Base-by-base conservation (phyloP, 1,139 yeast species). In the Lodderomyces parapsilosis region DNA sequence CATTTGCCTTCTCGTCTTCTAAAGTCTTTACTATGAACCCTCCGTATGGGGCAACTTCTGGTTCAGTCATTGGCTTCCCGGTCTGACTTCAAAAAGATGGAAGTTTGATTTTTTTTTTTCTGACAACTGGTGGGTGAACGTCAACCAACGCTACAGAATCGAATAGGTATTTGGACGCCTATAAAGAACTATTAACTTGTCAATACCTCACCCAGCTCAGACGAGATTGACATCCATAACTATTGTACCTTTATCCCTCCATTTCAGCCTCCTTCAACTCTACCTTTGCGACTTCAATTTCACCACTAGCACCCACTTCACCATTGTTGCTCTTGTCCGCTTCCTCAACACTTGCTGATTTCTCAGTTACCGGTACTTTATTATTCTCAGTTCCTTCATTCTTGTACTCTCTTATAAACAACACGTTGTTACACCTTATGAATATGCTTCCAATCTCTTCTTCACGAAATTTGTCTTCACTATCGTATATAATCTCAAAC, bases 361-460 rank as follows among this genome's bases (percentile, higher is more conserved):
- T 25, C 15, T n/a, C 20, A 14, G 43, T 32, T 22, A 39, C 25
- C 5, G 30, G 23, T 23, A 38, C 40, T 25, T 30, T 36, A 10
- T 30, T 35, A 10, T 30, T 35, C 4, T 34, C 38, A 6, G 22
- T 15, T 1, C 37, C 45, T 11, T 27, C 28, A 14, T 42, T 40
- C 7, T 23, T 43, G 39, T 52, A 62, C 46, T 65, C 76, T 38
- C 85, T 71, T n/a, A 86, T 70, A 69, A 83, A 84, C 42, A 86
- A 67, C 10, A 86, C 91, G 51, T 86, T 86, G 55, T 86, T 86
- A 60, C 94, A 90, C 66, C 96, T 71, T 48, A 93, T 86, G 60
- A 93, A 86, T 23, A 94, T 71, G 57, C 91, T 96, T 4, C 95
- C 96, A 10, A 88, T 71, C 24, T 65, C 57, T 36, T 88, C 90